phyloP scores from a whole-genome alignment of 306 rosid genomes.

The Inga laurina region DNA sequence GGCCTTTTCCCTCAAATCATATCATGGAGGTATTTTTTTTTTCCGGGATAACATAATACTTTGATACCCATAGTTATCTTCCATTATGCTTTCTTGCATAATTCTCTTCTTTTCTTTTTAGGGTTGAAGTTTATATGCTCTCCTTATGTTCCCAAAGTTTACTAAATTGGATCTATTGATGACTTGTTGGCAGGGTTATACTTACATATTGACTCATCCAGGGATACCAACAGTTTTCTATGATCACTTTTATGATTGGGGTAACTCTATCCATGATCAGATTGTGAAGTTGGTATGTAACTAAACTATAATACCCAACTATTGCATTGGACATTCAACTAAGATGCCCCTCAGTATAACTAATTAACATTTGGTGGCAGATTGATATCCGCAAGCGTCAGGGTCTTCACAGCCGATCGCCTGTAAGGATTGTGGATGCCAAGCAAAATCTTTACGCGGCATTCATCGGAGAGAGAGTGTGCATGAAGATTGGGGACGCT shows the following conservation, averaged over 20 bases:
- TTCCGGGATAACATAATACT: background rate
- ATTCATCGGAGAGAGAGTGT: slow-evolving; percentile 69
- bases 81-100: background rate
- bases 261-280: slow-evolving; percentile 60
- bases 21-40: slow-evolving; percentile 71
- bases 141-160: background rate
- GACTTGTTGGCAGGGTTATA: slow-evolving; percentile 66
- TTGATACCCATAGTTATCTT: slow-evolving; percentile 1
- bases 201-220: slow-evolving; percentile 89
- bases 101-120: background rate
- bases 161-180: background rate
- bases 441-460: slow-evolving; percentile 81
- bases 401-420: slow-evolving; percentile 76
- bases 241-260: slow-evolving; percentile 86
- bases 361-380: slow-evolving; percentile 49
- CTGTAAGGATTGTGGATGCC: slow-evolving; percentile 76
- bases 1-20: slow-evolving; percentile 84
- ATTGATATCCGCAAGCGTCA: slow-evolving; percentile 73
- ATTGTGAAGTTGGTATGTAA: slow-evolving; percentile 77
- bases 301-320: background rate
- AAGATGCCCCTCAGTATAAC: background rate
- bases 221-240: slow-evolving; percentile 92
- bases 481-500: slow-evolving; percentile 89
- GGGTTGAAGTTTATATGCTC: background rate
- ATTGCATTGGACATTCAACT: background rate